Evolutionary conservation across 495 filamentous ascomycete species (phyloP).

Genomic region (Penicillium robsamsonii): DNA sequence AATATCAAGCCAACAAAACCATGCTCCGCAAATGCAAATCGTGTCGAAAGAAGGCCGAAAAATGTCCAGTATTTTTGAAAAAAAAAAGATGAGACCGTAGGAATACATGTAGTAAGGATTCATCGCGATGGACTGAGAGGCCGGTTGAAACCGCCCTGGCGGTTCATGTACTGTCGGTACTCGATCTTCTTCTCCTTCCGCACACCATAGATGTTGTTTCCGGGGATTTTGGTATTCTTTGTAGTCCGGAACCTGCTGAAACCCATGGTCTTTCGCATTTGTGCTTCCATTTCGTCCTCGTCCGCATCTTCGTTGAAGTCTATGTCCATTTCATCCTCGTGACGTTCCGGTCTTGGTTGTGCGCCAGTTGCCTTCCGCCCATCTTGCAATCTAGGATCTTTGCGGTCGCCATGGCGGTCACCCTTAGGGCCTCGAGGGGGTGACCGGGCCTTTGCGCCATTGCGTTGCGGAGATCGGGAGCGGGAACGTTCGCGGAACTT

Average conservation of each 20-base stretch:
- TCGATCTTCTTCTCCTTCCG: constrained; percentile 93
- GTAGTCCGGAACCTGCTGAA: constrained; percentile 83
- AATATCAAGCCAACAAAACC: constrained; percentile 16
- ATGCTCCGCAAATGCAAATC: constrained; percentile 31
- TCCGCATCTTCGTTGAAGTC: constrained; percentile 51
- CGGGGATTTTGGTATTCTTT: constrained; percentile 84
- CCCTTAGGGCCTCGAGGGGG: constrained; percentile 34
- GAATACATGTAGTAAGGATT: constrained; percentile 4
- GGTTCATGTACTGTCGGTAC: constrained; percentile 99
- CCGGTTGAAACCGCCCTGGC: constrained; percentile 92
- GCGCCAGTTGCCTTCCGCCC: constrained; percentile 28
- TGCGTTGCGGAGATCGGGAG: constrained; percentile 42
- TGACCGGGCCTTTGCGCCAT: constrained; percentile 36
- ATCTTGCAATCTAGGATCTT: constrained; percentile 28
- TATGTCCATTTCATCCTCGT: constrained; percentile 44
- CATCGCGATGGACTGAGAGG: constrained; percentile 65
- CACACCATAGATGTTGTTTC: constrained; percentile 82
- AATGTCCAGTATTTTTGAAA: constrained; percentile 3
- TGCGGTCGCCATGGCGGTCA: constrained; percentile 37
- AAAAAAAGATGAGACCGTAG: background rate
- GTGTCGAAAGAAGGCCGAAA: constrained; percentile 13
- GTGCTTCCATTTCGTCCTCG: constrained; percentile 66
- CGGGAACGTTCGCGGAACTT: constrained; percentile 45
- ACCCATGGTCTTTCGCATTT: constrained; percentile 84
- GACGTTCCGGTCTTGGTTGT: constrained; percentile 11